These are phyloP conservation scores for Bretschneidera sinensis DNA, from an alignment of 345 rosid species.

Conservation along the genomic window DNA sequence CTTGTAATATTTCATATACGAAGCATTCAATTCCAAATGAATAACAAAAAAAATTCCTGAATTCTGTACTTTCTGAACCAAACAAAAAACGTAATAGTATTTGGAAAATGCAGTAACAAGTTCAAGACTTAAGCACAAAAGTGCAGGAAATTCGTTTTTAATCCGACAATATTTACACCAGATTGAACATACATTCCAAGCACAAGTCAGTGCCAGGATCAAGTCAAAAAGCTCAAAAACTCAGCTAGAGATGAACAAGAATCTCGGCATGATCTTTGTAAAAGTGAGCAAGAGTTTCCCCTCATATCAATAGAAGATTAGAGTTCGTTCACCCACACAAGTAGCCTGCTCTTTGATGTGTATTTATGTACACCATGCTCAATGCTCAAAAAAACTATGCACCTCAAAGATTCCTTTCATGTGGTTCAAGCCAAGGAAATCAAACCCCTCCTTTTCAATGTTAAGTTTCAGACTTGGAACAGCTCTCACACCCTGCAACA, in stretches of 20 bases:
- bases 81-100: too few relatives aligned
- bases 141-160: background rate
- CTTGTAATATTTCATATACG: too few relatives aligned
- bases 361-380: slow-evolving; percentile 1
- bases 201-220: background rate
- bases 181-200: background rate
- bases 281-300: background rate
- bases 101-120: background rate
- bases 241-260: background rate
- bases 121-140: too few relatives aligned
- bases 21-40: too few relatives aligned
- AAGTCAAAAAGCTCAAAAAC: background rate
- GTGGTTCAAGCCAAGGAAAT: slow-evolving; percentile 81
- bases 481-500: slow-evolving; percentile 60
- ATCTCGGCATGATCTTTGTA: too few relatives aligned
- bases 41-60: too few relatives aligned
- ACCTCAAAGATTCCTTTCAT: slow-evolving; percentile 66
- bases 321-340: too few relatives aligned
- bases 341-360: background rate
- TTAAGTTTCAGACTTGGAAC: slow-evolving; percentile 53
- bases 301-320: too few relatives aligned
- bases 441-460: slow-evolving; percentile 74
- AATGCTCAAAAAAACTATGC: background rate
- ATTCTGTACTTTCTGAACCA: too few relatives aligned
- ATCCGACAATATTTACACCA: background rate